Percentiles rank a stretch among this genome's conserved stretches.
Conservation (phyloP, 768 basidiomycete species). For the Rhodosporidiobolus sp. region DNA sequence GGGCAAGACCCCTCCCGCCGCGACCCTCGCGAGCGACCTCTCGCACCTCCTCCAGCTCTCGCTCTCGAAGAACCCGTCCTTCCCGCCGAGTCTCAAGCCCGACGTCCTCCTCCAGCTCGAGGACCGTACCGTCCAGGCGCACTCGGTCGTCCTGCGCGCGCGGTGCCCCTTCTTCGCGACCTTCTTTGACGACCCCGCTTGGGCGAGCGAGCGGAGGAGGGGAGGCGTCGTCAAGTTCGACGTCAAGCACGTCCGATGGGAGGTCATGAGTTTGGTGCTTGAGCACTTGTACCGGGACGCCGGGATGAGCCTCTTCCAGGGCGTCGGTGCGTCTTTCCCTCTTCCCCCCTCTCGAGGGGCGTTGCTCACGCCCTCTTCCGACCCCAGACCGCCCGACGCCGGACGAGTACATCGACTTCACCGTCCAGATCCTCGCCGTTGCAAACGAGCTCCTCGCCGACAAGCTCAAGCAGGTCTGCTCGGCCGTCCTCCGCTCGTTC, state of each 20-base stretch:
- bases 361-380: slow-evolving; percentile 14
- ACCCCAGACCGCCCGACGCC: slow-evolving; percentile 61
- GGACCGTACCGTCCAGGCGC: slow-evolving; percentile 63
- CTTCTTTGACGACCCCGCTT: slow-evolving; percentile 77
- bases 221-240: slow-evolving; percentile 62
- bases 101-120: slow-evolving; percentile 71
- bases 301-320: slow-evolving; percentile 64
- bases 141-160: slow-evolving; percentile 74
- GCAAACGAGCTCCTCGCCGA: slow-evolving; percentile 92
- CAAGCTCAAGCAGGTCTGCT: slow-evolving; percentile 77
- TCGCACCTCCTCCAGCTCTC: slow-evolving; percentile 53
- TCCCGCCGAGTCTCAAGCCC: slow-evolving; percentile 23
- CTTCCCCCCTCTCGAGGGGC: not conserved
- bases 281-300: slow-evolving; percentile 71
- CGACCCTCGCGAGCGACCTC: slow-evolving; percentile 59
- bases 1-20: slow-evolving; percentile 58
- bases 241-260: slow-evolving; percentile 69
- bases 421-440: slow-evolving; percentile 79
- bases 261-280: slow-evolving; percentile 70
- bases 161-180: slow-evolving; percentile 77
- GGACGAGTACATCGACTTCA: slow-evolving; percentile 77
- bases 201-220: slow-evolving; percentile 64
- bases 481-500: slow-evolving; percentile 58
- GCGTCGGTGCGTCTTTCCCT: slow-evolving; percentile 56
- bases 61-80: slow-evolving; percentile 45